Percentiles rank a stretch among this genome's conserved stretches.
Evolutionary conservation across 1,284 basidiomycete species (phyloP).

Genomic region (Cryptococcus sp.): DNA sequence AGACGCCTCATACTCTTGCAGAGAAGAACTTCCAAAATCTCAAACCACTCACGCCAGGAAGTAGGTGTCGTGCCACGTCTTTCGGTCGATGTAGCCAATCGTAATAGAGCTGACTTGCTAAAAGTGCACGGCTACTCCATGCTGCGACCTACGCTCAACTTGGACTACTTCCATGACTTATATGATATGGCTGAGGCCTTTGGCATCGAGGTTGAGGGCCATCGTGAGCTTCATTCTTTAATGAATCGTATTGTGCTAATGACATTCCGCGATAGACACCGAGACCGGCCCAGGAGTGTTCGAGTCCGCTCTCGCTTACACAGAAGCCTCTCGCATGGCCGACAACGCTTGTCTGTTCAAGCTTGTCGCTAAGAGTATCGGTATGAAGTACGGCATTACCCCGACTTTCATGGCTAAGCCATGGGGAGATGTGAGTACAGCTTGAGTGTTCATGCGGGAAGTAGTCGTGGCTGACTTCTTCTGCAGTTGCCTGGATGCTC

Average conservation of each 20-base stretch:
- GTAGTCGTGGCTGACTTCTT: neutral
- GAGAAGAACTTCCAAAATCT: constrained; percentile 78
- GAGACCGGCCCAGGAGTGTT: constrained; percentile 91
- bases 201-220: constrained; percentile 82
- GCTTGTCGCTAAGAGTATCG: constrained; percentile 85
- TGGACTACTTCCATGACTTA: constrained; percentile 84
- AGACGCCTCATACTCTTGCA: constrained; percentile 72
- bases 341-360: constrained; percentile 96
- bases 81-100: neutral
- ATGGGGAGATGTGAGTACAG: constrained; percentile 73
- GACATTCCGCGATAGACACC: constrained; percentile 66
- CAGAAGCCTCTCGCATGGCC: constrained; percentile 79
- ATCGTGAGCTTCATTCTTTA: constrained; percentile 64
- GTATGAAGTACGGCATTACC: constrained; percentile 82
- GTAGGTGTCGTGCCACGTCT: constrained; percentile 58
- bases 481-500: constrained; percentile 83
- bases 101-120: neutral
- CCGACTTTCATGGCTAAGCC: constrained; percentile 99
- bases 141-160: constrained; percentile 83
- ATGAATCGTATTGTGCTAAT: constrained; percentile 4
- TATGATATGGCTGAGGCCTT: constrained; percentile 77
- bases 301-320: constrained; percentile 92
- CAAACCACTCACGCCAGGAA: constrained; percentile 83
- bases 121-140: constrained; percentile 91
- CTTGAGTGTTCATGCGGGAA: neutral